These are phyloP conservation scores for Stenocarpella maydis DNA, from an alignment of 2,329 filamentous ascomycete species.

Conservation along the genomic window DNA sequence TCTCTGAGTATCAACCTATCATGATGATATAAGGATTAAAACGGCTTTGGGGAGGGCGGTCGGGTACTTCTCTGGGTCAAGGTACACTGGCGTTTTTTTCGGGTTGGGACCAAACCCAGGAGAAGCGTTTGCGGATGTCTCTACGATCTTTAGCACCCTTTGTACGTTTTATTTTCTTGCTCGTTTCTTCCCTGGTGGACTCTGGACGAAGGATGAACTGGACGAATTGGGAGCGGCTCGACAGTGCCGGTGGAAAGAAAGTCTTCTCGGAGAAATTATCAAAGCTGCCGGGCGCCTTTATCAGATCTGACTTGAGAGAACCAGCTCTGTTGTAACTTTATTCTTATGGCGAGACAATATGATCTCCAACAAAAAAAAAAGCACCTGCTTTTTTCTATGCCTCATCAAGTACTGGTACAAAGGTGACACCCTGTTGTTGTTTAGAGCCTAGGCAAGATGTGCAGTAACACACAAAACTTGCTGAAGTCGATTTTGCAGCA, in stretches of 20 bases:
- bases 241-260: conserved; percentile 3
- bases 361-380: conserved; percentile 21
- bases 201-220: conserved; percentile 23
- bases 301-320: conserved; percentile 13
- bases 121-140: conserved; percentile 30
- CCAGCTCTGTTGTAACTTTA: conserved; percentile 27
- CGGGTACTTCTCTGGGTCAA: conserved; percentile 4
- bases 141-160: conserved; percentile 30
- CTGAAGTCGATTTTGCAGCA: neutral
- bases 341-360: conserved; percentile 12
- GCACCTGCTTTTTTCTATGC: neutral
- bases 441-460: no score
- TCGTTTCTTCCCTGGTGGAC: neutral
- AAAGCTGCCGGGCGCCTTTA: neutral
- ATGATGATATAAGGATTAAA: conserved; percentile 28
- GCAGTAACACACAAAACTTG: no score
- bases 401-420: neutral
- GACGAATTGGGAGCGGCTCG: conserved; percentile 8
- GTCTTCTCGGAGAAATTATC: neutral
- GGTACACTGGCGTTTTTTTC: conserved; percentile 32
- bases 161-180: conserved; percentile 25
- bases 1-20: conserved; percentile 25
- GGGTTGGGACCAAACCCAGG: conserved; percentile 25
- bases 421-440: neutral
- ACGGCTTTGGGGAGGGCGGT: conserved; percentile 14